phyloP scores from a whole-genome alignment of 1,139 yeast genomes.

The Yarrowia galli region DNA sequence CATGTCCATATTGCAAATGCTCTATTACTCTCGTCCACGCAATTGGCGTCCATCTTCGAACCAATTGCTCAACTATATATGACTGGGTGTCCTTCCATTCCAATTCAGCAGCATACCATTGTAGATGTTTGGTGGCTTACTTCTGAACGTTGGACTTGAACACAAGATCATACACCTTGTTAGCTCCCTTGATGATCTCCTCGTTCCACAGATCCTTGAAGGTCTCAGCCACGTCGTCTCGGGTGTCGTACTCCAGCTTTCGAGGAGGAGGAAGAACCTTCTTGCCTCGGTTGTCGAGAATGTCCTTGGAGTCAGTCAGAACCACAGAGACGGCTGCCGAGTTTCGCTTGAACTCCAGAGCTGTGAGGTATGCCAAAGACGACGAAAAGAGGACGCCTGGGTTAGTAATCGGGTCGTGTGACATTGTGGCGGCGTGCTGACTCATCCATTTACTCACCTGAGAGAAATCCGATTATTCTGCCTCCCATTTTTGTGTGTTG shows the following conservation, averaged over 20 bases:
- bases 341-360: constrained; percentile 62
- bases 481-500: constrained; percentile 25
- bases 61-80: constrained; percentile 7
- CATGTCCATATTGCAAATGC: constrained; percentile 5
- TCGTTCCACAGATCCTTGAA: constrained; percentile 84
- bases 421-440: background rate
- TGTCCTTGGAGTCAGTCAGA: constrained; percentile 58
- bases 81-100: background rate
- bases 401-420: background rate
- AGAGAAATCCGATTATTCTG: constrained; percentile 33
- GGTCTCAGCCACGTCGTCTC: constrained; percentile 63
- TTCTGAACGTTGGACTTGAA: constrained; percentile 33
- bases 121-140: background rate
- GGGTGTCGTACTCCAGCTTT: constrained; percentile 54
- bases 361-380: constrained; percentile 69
- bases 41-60: background rate
- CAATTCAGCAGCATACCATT: too few relatives aligned
- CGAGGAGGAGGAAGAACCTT: constrained; percentile 47
- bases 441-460: constrained; percentile 17
- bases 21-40: background rate
- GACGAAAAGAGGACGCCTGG: constrained; percentile 71
- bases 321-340: constrained; percentile 58
- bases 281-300: constrained; percentile 55
- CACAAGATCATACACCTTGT: constrained; percentile 55
- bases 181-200: constrained; percentile 70